A percentile compares a stretch with the other conserved stretches of the same genome.
Conservation (phyloP, 2,329 filamentous ascomycete species). For the Colletotrichum lindemuthianum region DNA sequence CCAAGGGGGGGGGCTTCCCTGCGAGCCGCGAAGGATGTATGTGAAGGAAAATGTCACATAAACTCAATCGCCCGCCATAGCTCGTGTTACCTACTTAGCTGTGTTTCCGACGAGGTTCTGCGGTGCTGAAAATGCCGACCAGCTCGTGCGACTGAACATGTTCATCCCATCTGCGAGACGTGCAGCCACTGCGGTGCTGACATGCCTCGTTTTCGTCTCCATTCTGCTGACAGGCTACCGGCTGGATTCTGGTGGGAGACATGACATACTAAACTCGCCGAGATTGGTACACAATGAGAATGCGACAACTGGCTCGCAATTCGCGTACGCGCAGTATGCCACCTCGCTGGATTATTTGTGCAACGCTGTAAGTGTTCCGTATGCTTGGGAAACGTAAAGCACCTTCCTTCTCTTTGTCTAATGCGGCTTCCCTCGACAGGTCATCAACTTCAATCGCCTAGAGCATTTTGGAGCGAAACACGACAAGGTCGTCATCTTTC, state of each 20-base stretch:
- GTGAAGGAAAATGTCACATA: constrained; percentile 2
- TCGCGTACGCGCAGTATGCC: constrained; percentile 61
- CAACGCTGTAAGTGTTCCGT: constrained; percentile 46
- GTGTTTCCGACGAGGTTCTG: not conserved
- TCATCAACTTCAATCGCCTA: constrained; percentile 60
- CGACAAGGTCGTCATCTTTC: constrained; percentile 59
- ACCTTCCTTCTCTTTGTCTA: not conserved
- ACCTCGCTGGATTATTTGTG: constrained; percentile 59
- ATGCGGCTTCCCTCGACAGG: constrained; percentile 12
- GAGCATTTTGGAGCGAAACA: constrained; percentile 53
- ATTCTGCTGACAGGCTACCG: constrained; percentile 14
- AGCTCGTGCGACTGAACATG: not conserved
- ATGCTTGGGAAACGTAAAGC: not conserved
- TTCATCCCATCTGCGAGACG: constrained; percentile 21
- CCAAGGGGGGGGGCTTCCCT: constrained; percentile 9
- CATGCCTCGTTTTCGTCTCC: constrained; percentile 5
- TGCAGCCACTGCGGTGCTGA: constrained; percentile 1
- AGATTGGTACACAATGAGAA: constrained; percentile 3
- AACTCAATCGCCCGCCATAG: constrained; percentile 4
- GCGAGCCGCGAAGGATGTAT: not conserved
- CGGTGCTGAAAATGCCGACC: not conserved
- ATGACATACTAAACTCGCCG: not conserved
- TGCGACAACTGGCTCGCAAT: constrained; percentile 40
- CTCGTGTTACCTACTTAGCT: not conserved
- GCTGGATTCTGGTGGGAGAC: constrained; percentile 1